Evolutionary conservation across 108 stramenopile species (phyloP), one percentile per base, ranked within the genome.

Genomic region (Licmophora abbreviata): DNA sequence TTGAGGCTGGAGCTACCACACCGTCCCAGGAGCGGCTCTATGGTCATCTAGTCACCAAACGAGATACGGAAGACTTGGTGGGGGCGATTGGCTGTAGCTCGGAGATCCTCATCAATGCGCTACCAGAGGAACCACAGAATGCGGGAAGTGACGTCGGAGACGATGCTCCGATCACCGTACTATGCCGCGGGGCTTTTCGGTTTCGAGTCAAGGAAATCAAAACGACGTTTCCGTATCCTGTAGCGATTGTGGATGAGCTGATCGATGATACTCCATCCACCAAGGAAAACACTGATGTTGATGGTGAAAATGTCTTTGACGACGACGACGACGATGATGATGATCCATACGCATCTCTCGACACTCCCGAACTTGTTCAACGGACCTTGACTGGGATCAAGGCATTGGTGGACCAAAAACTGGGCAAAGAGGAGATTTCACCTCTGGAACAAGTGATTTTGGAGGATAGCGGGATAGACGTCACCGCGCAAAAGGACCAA

Each of bases 191-290:
- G 20, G 54, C 58, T 0, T 92, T 63, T 63, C 73, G 89, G 36
- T 86, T 86, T 50, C 58, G 79, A 15, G 85, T 90, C 38, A 81
- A 71, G 38, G 74, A 85, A 59, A 59, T 90, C 2, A 51, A 79
- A 22, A 59, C 61, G 14, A 62, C 74, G 18, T 73, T 90, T 43
- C 88, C 88, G 0, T 90, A 76, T 64, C 77, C 78, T 17, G 63
- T 85, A 40, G 88, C 67, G 5, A 63, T 83, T 48, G 88, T 90
- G 0, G 88, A 90, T 51, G 88, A 90, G 68, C 46, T 90, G 24
- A 12, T 68, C 27, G 83, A 85, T 51, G 66, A 73, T 32, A 56
- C 17, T 15, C 44, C 21, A 12, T 15, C 12, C 29, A 27, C 14
- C 14, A 20, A 3, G 20, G 25, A 46, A 12, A 29, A 55, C 0